A percentile compares a stretch with the other conserved stretches of the same genome.
These are phyloP conservation scores for Lagerstroemia speciosa DNA, from an alignment of 345 rosid species.

Conservation along the genomic window DNA sequence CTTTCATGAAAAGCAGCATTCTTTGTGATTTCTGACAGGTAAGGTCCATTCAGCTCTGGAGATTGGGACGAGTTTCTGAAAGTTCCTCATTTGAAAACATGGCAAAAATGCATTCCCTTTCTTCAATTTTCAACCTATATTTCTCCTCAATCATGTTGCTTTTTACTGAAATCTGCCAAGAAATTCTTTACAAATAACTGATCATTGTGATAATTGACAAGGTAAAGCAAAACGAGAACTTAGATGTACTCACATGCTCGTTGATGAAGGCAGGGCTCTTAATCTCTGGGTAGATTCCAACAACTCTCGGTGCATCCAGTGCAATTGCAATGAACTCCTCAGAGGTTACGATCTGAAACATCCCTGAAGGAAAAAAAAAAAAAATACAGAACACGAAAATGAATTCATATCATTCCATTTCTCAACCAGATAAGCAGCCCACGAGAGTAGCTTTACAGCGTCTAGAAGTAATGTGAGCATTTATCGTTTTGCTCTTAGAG, in stretches of 20 bases:
- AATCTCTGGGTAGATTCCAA: conserved; percentile 95
- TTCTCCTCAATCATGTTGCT: background rate
- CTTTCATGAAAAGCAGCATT: too few species aligned
- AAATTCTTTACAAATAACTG: too few species aligned
- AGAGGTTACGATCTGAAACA: conserved; percentile 64
- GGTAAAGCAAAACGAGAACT: background rate
- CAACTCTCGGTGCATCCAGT: conserved; percentile 70
- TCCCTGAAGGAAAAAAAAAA: conserved; percentile 63
- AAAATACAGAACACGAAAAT: background rate
- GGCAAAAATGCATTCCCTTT: too few species aligned
- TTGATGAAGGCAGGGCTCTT: conserved; percentile 83
- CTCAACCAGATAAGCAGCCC: too few species aligned
- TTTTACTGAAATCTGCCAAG: background rate
- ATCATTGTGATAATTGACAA: too few species aligned
- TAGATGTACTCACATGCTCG: conserved; percentile 46
- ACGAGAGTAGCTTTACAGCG: too few species aligned
- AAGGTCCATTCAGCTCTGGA: too few species aligned
- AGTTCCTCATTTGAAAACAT: too few species aligned
- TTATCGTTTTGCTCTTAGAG: too few species aligned
- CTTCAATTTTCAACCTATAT: background rate
- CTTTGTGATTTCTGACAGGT: too few species aligned
- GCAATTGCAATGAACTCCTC: conserved; percentile 88
- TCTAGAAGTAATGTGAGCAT: too few species aligned
- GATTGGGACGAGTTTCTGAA: too few species aligned
- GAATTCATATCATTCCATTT: background rate